These are phyloP conservation scores for Crithidia expoeki DNA, from an alignment of 208 protist species.

Conservation along the genomic window DNA sequence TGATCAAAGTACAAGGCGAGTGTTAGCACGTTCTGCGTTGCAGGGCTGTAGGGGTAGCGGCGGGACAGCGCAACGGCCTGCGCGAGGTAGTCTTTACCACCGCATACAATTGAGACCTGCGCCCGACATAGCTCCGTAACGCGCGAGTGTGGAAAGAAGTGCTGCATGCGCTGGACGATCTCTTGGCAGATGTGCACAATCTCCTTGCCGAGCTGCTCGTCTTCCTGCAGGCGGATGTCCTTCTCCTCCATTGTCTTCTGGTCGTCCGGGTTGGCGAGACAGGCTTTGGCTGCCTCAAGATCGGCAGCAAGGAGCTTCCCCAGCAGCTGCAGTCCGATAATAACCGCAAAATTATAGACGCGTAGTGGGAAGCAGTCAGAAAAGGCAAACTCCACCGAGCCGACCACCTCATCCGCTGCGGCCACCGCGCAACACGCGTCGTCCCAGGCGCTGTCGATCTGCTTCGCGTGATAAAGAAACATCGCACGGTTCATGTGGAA, in stretches of 20 bases:
- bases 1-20: conserved; percentile 68
- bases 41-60: conserved; percentile 60
- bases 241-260: conserved; percentile 20
- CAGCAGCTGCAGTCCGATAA: conserved; percentile 46
- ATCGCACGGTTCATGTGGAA: conserved; percentile 71
- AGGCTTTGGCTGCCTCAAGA: conserved; percentile 35
- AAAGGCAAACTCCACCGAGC: conserved; percentile 74
- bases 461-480: conserved; percentile 40
- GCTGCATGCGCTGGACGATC: conserved; percentile 50
- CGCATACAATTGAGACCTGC: conserved; percentile 35
- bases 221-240: conserved; percentile 31
- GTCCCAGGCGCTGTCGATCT: conserved; percentile 62
- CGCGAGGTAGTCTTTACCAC: conserved; percentile 48
- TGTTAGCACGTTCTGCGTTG: conserved; percentile 75
- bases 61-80: conserved; percentile 57
- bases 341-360: conserved; percentile 66
- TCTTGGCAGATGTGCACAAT: conserved; percentile 50
- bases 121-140: conserved; percentile 46
- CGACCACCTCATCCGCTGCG: conserved; percentile 74
- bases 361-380: conserved; percentile 69
- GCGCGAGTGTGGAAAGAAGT: conserved; percentile 65
- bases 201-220: conserved; percentile 43
- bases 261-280: conserved; percentile 22
- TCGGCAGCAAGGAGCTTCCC: conserved; percentile 45
- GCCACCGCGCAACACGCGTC: conserved; percentile 71